Conservation (phyloP, 1,284 basidiomycete species). For the Fomes fomentarius region DNA sequence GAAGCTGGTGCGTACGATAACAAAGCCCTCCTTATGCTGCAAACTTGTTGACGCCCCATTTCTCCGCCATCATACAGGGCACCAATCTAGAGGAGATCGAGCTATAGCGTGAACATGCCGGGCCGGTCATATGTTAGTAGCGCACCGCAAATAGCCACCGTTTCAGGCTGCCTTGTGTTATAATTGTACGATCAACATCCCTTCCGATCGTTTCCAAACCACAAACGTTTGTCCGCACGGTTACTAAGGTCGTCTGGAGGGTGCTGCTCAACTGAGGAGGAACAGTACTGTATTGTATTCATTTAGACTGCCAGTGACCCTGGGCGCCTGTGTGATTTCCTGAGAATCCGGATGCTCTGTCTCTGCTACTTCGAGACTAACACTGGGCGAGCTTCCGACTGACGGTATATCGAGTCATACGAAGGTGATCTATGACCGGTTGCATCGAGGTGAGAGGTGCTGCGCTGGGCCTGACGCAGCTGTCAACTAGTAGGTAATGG, state of each 20-base stretch:
- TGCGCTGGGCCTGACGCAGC: background rate
- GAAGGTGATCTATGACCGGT: background rate
- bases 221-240: too few relatives aligned
- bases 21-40: background rate
- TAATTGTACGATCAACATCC: too few relatives aligned
- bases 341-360: too few relatives aligned
- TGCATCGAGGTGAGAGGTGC: background rate
- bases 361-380: too few relatives aligned
- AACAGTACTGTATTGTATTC: too few relatives aligned
- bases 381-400: too few relatives aligned
- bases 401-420: too few relatives aligned
- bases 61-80: conserved; percentile 49
- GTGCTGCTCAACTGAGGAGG: too few relatives aligned
- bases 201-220: background rate
- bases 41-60: conserved; percentile 4
- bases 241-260: too few relatives aligned
- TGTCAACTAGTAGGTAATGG: conserved; percentile 11
- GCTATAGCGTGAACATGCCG: conserved; percentile 44
- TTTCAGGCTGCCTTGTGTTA: too few relatives aligned
- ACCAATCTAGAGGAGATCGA: conserved; percentile 85
- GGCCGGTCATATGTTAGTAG: background rate
- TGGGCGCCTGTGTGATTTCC: too few relatives aligned
- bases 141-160: background rate
- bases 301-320: too few relatives aligned
- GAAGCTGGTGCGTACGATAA: conserved; percentile 62